These are phyloP conservation scores for Salix udensis DNA, from an alignment of 345 rosid genomes.

Conservation along the genomic window DNA sequence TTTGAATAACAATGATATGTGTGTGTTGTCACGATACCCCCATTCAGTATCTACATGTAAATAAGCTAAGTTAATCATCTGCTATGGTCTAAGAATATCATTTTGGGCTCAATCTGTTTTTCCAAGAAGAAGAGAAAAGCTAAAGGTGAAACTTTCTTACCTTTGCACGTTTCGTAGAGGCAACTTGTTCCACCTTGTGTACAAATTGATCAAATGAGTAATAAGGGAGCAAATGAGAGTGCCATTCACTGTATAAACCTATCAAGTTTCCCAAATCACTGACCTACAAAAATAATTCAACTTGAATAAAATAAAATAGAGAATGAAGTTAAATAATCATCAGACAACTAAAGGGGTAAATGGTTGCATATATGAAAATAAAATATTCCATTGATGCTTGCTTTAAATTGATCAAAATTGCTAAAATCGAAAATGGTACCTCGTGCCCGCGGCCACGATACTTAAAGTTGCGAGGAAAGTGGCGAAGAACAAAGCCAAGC, in stretches of 20 bases:
- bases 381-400: background rate
- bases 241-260: constrained; percentile 79
- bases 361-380: background rate
- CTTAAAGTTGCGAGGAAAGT: constrained; percentile 79
- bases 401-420: background rate
- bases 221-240: constrained; percentile 71
- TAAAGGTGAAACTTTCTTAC: constrained; percentile 26
- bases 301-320: background rate
- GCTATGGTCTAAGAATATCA: background rate
- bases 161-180: constrained; percentile 74
- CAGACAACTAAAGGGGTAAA: background rate
- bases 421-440: constrained; percentile 32
- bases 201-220: constrained; percentile 84
- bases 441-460: constrained; percentile 80
- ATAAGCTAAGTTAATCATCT: too few relatives aligned
- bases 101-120: background rate
- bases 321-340: background rate
- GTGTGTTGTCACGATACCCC: too few relatives aligned
- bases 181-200: constrained; percentile 73
- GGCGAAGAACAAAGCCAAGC: constrained; percentile 74
- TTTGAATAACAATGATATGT: background rate
- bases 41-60: too few relatives aligned
- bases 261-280: constrained; percentile 74
- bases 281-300: constrained; percentile 36
- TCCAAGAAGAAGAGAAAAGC: background rate